Evolutionary conservation across 768 basidiomycete genomes (phyloP).

Genomic region (Leccinum variicolor): DNA sequence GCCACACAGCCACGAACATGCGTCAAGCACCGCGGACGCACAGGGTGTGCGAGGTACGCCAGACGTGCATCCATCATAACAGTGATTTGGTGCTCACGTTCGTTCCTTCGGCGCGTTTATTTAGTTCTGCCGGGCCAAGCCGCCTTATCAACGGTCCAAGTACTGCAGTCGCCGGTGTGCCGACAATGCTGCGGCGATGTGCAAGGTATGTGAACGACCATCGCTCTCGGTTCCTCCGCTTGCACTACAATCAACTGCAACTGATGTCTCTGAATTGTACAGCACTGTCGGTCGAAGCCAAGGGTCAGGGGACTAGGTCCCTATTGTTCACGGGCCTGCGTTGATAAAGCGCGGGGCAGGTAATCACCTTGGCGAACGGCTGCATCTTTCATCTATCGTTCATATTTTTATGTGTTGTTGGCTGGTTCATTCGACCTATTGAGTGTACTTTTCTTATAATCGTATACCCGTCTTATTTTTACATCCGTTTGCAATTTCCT

Average conservation of each 20-base stretch:
- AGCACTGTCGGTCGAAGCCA: conserved; percentile 24
- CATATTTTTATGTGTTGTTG: conserved; percentile 1
- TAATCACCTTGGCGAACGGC: neutral
- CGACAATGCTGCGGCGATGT: conserved; percentile 34
- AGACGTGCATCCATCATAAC: neutral
- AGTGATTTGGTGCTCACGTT: neutral
- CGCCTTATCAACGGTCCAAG: conserved; percentile 50
- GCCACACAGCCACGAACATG: neutral
- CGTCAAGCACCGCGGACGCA: conserved; percentile 11
- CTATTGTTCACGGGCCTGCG: conserved; percentile 29
- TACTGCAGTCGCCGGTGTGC: conserved; percentile 65
- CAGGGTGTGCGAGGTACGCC: conserved; percentile 24
- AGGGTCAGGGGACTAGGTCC: conserved; percentile 11
- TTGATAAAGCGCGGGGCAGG: conserved; percentile 14
- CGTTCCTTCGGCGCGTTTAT: neutral
- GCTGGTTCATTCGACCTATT: conserved; percentile 1
- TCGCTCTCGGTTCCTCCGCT: neutral
- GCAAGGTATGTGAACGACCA: conserved; percentile 16
- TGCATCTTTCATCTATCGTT: neutral
- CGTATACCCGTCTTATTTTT: neutral
- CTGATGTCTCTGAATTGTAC: neutral
- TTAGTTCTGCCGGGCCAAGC: conserved; percentile 51
- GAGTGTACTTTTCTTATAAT: neutral
- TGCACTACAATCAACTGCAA: neutral
- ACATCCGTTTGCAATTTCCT: neutral